Evolutionary conservation across 2,329 filamentous ascomycete species (phyloP).

Genomic region (Akanthomyces muscarius): DNA sequence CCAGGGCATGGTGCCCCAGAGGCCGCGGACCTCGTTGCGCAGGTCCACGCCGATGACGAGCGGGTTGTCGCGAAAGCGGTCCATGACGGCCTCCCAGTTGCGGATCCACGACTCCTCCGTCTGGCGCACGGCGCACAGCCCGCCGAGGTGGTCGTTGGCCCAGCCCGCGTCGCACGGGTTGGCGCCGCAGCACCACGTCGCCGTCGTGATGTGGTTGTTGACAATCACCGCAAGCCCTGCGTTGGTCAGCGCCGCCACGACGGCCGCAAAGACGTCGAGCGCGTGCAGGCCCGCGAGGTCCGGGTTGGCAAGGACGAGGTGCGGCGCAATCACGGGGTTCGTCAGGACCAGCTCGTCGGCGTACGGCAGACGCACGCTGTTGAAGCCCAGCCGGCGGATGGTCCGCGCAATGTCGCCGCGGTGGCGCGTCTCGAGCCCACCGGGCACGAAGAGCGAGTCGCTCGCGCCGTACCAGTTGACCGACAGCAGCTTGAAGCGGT

Average conservation of each 20-base stretch:
- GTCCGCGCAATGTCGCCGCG: constrained; percentile 56
- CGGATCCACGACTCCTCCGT: constrained; percentile 63
- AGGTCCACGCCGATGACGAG: constrained; percentile 63
- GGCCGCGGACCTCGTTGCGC: constrained; percentile 64
- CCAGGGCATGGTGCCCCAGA: constrained; percentile 69
- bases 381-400: constrained; percentile 62
- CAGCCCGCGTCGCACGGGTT: constrained; percentile 65
- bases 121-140: constrained; percentile 57
- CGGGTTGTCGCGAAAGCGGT: constrained; percentile 52
- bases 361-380: constrained; percentile 66
- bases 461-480: constrained; percentile 71
- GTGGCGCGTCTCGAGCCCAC: constrained; percentile 60
- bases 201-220: constrained; percentile 68
- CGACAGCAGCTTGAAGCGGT: constrained; percentile 58
- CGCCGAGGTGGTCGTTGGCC: constrained; percentile 60
- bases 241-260: constrained; percentile 55
- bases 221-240: constrained; percentile 61
- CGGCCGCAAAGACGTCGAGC: constrained; percentile 58
- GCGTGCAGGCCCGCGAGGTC: constrained; percentile 55
- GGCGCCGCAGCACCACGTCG: constrained; percentile 65
- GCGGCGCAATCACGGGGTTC: constrained; percentile 52
- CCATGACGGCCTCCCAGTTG: constrained; percentile 64
- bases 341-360: constrained; percentile 62
- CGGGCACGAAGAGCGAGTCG: constrained; percentile 61
- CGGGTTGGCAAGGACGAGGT: constrained; percentile 52